Evolutionary conservation across 139 green algal genomes (phyloP).

Genomic region (Asterochloris sp.): DNA sequence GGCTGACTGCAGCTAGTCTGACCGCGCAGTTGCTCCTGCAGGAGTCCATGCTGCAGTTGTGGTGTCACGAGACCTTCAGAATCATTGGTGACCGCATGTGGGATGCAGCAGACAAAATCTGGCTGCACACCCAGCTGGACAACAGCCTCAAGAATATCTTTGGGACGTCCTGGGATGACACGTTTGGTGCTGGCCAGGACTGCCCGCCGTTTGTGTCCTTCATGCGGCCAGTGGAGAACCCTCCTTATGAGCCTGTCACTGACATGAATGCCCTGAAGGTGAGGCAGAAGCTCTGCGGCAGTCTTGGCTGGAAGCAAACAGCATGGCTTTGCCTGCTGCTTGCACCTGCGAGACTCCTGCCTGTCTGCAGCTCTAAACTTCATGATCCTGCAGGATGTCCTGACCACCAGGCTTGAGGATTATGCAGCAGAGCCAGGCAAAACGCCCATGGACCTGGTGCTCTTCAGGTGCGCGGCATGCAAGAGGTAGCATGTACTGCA

Average conservation of each 20-base stretch:
- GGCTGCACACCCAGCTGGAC: constrained; percentile 55
- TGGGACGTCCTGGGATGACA: constrained; percentile 38
- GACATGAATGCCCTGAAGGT: constrained; percentile 59
- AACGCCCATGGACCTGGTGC: constrained; percentile 73
- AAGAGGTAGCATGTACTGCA: neutral
- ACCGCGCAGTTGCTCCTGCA: constrained; percentile 5
- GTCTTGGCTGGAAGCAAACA: constrained; percentile 14
- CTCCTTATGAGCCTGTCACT: constrained; percentile 65
- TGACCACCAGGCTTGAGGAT: constrained; percentile 72
- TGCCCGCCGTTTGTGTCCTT: constrained; percentile 38
- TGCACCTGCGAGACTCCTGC: neutral
- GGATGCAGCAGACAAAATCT: constrained; percentile 37
- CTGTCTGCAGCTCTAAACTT: neutral
- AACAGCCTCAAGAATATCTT: constrained; percentile 53
- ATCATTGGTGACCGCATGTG: constrained; percentile 57
- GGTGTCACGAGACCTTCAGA: constrained; percentile 76
- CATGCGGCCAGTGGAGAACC: constrained; percentile 28
- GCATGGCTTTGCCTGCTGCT: neutral
- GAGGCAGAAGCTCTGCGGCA: constrained; percentile 12
- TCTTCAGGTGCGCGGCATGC: constrained; percentile 52
- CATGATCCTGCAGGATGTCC: constrained; percentile 7
- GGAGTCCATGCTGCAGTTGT: constrained; percentile 63
- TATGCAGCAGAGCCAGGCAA: constrained; percentile 76
- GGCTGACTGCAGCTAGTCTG: no score
- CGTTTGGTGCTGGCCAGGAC: constrained; percentile 21